Percentiles rank a stretch among this genome's conserved stretches.
These are phyloP conservation scores for Xylariaceae sp. DNA, from an alignment of 2,329 filamentous ascomycete genomes.

Conservation along the genomic window DNA sequence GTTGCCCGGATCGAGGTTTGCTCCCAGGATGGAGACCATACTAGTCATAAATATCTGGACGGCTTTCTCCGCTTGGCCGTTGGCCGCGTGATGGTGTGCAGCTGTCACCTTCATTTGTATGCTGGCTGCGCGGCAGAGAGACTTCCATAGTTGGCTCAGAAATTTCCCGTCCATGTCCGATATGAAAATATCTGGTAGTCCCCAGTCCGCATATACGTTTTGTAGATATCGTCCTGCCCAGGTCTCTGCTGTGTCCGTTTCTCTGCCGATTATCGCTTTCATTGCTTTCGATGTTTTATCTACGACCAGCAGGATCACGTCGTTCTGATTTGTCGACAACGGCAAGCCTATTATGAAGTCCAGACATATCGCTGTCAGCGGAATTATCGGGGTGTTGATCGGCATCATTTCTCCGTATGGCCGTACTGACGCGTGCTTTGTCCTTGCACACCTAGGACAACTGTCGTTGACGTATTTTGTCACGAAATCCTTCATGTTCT, in stretches of 20 bases:
- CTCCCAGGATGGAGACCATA: background rate
- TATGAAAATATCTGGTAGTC: background rate
- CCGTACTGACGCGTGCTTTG: background rate
- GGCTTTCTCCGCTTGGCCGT: background rate
- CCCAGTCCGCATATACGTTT: background rate
- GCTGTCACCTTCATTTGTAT: background rate
- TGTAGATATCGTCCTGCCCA: background rate
- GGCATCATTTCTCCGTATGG: background rate
- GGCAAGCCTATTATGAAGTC: background rate
- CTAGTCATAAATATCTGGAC: background rate
- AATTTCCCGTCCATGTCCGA: background rate
- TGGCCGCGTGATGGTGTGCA: background rate
- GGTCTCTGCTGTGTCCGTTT: background rate
- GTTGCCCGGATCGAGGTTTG: background rate
- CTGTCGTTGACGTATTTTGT: background rate
- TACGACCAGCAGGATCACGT: background rate
- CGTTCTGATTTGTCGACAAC: background rate
- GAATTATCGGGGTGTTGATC: background rate
- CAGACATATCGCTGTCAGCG: background rate
- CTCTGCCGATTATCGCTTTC: background rate
- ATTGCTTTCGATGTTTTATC: background rate
- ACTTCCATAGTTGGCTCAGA: background rate
- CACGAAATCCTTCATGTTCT: background rate
- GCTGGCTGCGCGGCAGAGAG: background rate
- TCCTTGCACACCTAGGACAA: background rate